Conservation (phyloP, 768 basidiomycete species). For the Clitopilus passeckerianus region DNA sequence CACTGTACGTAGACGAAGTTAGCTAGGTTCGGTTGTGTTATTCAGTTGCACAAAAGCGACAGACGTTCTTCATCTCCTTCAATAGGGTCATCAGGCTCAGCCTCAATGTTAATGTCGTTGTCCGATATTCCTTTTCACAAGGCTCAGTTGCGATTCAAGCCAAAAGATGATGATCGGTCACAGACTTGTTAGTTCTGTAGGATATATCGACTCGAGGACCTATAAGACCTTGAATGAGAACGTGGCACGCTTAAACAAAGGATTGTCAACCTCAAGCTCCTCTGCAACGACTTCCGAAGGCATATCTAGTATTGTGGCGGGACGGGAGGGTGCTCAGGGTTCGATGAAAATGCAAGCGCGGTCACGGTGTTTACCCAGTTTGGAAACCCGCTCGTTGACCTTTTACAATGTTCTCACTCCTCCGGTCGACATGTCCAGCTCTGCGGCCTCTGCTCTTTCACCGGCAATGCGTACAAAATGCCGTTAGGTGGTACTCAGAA, state of each 20-base stretch:
- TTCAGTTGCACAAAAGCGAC: constrained; percentile 17
- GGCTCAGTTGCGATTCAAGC: constrained; percentile 32
- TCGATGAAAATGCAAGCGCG: background rate
- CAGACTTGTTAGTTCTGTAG: constrained; percentile 89
- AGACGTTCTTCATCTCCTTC: constrained; percentile 57
- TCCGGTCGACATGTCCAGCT: background rate
- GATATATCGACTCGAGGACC: constrained; percentile 96
- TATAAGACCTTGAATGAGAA: constrained; percentile 22
- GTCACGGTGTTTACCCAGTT: background rate
- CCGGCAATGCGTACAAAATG: background rate
- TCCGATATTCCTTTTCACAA: constrained; percentile 75
- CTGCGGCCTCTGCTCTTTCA: background rate
- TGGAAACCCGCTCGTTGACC: background rate
- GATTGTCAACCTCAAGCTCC: constrained; percentile 75
- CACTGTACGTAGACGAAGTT: constrained; percentile 42
- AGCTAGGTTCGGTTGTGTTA: constrained; percentile 6
- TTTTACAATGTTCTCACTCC: background rate
- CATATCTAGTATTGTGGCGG: constrained; percentile 31
- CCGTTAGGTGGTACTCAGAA: background rate
- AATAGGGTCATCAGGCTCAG: constrained; percentile 78
- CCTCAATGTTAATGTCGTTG: constrained; percentile 73
- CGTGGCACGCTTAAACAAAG: constrained; percentile 3
- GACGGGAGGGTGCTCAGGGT: background rate
- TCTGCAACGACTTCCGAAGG: constrained; percentile 69
- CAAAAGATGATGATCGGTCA: constrained; percentile 24